Evolutionary conservation across 495 filamentous ascomycete species (phyloP), one percentile per base, ranked within the genome.

Genomic region (Hypoxylon cercidicola): DNA sequence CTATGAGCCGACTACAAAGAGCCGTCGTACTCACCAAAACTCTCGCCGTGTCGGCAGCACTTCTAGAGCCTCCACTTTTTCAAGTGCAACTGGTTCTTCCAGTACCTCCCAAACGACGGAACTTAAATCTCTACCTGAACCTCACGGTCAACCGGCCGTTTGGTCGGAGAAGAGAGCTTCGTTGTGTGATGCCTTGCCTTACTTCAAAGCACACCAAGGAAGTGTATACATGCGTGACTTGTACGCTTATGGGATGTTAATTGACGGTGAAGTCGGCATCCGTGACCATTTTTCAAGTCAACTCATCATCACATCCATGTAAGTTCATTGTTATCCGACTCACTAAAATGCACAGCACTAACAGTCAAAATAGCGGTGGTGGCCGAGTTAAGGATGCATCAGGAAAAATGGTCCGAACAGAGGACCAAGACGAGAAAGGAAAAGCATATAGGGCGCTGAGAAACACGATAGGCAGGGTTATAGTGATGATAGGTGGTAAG

Each of bases 221-320:
- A 87, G 86, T 13, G 65, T 82, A 1, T 85, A 93, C 57, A 74
- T 79, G 1, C 66, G 66, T 1, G 69, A 81, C 1, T 70, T 76
- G 3, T 49, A 86, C 15, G 81, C 80, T 5, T 76, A 76, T 18
- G 89, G 86, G 0, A 86, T 89, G 52, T 74, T 94, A 0, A 73
- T 91, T 19, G 90, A 93, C 68, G 75, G 75, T 1, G 81, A 87
- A 57, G 76, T 76, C 21, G 84, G 82, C 0, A 52, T 64, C 0
- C 78, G 87, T 2, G 85, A 91, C 21, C 81, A 85, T 44, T 83
- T 92, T 15, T 82, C 83, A 34, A 80, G 82, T 1, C 83, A 91
- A 46, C 74, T 93, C 11, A 77, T 93, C 20, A 89, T 96, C 34
- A 84, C 86, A 8, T 76, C 85, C 63, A 69, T 83, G 90, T 92